A percentile compares a stretch with the other conserved stretches of the same genome.
These are phyloP conservation scores for Ilex asprella DNA, from an alignment of 257 asterid species.

Conservation along the genomic window DNA sequence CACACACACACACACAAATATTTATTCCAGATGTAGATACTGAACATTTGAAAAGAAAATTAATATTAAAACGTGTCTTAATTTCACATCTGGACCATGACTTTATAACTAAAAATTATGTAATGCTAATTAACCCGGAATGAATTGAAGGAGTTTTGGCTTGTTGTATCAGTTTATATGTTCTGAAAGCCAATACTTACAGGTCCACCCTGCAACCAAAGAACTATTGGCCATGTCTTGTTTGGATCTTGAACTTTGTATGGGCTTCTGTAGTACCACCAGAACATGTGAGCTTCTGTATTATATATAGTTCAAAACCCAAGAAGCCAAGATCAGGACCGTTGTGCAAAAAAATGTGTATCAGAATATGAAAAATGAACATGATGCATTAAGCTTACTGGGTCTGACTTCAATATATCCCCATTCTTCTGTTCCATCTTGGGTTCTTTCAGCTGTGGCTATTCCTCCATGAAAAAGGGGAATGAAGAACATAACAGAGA, in stretches of 20 bases:
- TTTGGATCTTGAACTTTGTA: slow-evolving; percentile 62
- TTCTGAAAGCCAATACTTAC: slow-evolving; percentile 29
- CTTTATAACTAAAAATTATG: background rate
- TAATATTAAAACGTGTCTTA: too few relatives aligned
- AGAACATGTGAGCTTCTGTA: slow-evolving; percentile 95
- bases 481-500: slow-evolving; percentile 14
- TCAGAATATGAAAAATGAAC: too few relatives aligned
- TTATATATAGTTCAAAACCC: background rate
- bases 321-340: background rate
- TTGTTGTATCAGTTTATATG: too few relatives aligned
- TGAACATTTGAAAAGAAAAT: too few relatives aligned
- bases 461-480: slow-evolving; percentile 25
- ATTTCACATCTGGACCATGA: too few relatives aligned
- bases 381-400: slow-evolving; percentile 32
- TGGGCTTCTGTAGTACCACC: slow-evolving; percentile 94
- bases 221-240: slow-evolving; percentile 90
- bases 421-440: slow-evolving; percentile 86
- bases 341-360: background rate
- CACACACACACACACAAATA: too few relatives aligned
- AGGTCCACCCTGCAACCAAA: slow-evolving; percentile 99
- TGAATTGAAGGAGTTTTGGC: too few relatives aligned
- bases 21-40: too few relatives aligned
- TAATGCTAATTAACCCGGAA: background rate
- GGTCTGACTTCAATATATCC: slow-evolving; percentile 96
- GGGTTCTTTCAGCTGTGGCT: slow-evolving; percentile 33